Conservation (phyloP, 805 yeast genomes). For the Wickerhamomyces subpelliculosus region DNA sequence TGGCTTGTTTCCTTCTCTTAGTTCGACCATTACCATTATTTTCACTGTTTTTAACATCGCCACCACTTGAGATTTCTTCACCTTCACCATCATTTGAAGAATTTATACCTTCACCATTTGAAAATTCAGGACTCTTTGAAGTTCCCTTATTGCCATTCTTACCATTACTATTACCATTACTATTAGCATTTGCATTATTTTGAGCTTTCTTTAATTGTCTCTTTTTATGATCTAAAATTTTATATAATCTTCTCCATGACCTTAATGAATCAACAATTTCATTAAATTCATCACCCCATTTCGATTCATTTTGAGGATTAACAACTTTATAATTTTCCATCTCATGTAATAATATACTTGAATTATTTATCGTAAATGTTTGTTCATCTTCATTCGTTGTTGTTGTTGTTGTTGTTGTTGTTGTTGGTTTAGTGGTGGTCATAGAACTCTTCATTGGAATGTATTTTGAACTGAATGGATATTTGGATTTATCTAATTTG, state of each 20-base stretch:
- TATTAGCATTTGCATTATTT: background rate
- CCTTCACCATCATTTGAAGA: too few relatives aligned
- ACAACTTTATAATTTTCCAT: constrained; percentile 12
- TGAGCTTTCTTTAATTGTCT: constrained; percentile 13
- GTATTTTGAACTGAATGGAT: constrained; percentile 2
- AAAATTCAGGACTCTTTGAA: constrained; percentile 1
- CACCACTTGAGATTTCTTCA: background rate
- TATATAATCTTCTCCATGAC: constrained; percentile 20
- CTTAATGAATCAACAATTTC: constrained; percentile 10
- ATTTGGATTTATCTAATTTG: background rate
- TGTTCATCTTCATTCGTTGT: too few relatives aligned
- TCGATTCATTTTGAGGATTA: constrained; percentile 5
- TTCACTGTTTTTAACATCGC: background rate
- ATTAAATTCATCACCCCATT: constrained; percentile 13
- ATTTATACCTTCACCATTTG: background rate
- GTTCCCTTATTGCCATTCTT: background rate
- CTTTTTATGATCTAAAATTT: constrained; percentile 20
- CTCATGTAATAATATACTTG: constrained; percentile 3
- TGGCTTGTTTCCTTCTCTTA: background rate
- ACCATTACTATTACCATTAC: background rate
- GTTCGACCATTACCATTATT: background rate
- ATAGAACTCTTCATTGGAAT: too few relatives aligned
- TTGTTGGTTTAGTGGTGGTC: background rate
- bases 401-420: background rate
- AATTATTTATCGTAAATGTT: background rate